Evolutionary conservation across 2,329 filamentous ascomycete species (phyloP).

Genomic region (Pseudogymnoascus sp.): DNA sequence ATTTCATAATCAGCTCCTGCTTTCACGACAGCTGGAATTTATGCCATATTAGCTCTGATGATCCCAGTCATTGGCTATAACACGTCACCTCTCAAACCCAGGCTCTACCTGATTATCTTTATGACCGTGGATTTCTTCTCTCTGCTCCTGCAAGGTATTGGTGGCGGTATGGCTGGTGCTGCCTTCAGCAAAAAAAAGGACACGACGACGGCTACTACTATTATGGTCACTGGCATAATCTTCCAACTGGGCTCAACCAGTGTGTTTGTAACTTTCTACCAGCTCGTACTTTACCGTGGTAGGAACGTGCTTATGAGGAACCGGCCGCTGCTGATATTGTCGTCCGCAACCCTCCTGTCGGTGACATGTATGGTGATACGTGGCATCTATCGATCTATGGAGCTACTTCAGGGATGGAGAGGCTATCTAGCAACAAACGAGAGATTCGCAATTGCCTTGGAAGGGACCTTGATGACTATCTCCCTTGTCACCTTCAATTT

Average conservation of each 20-base stretch:
- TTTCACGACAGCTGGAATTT: conserved; percentile 53
- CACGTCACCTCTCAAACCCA: conserved; percentile 44
- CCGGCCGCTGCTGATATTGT: neutral
- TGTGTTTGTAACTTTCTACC: conserved; percentile 36
- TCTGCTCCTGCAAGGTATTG: conserved; percentile 50
- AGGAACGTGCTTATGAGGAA: conserved; percentile 25
- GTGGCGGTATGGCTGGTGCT: conserved; percentile 45
- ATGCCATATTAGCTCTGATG: conserved; percentile 55
- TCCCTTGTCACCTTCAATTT: conserved; percentile 31
- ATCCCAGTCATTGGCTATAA: conserved; percentile 40
- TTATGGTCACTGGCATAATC: conserved; percentile 32
- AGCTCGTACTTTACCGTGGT: conserved; percentile 26
- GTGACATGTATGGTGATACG: conserved; percentile 37
- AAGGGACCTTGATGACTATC: conserved; percentile 35
- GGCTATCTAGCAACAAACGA: conserved; percentile 38
- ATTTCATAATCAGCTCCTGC: conserved; percentile 24
- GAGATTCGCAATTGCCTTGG: conserved; percentile 36
- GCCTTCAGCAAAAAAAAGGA: conserved; percentile 28
- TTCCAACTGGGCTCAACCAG: conserved; percentile 30
- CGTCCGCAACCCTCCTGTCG: conserved; percentile 15
- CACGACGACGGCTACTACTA: conserved; percentile 24
- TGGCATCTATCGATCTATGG: conserved; percentile 38
- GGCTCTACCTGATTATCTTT: conserved; percentile 49
- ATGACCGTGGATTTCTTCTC: conserved; percentile 51
- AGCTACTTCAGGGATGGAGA: conserved; percentile 36